Evolutionary conservation across 495 filamentous ascomycete species (phyloP), one percentile per base, ranked within the genome.

Genomic region (Penicillium egyptiacum): DNA sequence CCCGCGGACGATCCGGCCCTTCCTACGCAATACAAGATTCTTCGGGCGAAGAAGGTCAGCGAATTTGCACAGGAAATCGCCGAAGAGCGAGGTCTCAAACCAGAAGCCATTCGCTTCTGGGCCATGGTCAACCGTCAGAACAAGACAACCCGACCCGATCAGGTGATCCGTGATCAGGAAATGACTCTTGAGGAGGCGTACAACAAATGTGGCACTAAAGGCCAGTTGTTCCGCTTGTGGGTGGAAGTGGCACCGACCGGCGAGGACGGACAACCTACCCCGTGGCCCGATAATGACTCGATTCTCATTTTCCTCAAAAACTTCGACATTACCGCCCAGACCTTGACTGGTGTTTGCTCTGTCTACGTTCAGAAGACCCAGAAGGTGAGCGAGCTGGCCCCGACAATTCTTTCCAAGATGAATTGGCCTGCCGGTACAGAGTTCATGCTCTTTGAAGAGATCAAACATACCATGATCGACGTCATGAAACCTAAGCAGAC

Each of bases 41-140:
- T 92, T 5, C 83, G 86, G 53, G 78, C 85, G 10, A 86, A 86
- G 44, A 89, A 87, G 2, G 80, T 98, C 23, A 70, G 84, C 26
- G 89, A 96, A 3, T 81, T 98, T 57, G 82, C 85, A 10, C 71
- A 81, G 39, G 74, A 74, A 31, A 79, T 96, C 50, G 92, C 88
- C 0, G 75, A 82, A 20, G 87, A 95, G 50, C 75, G 84, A n/a
- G 77, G 73, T 3, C 39, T 78, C 19, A 70, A 84, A 47, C 75
- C 85, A 4, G 81, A 82, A 41, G 79, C 80, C 31, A 71, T 98
- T 20, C 85, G 94, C 28, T 80, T 96, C 43, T 98, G 94, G 95
- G 85, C 89, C 39, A 96, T 99, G 91, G 95, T 99, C 0, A 97
- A 96, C 64, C 89, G 94, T 10, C 94, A 99, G 66, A 99, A 99